phyloP scores from a whole-genome alignment of 176 grass and related monocot species.

The Miscanthus lutarioriparius region DNA sequence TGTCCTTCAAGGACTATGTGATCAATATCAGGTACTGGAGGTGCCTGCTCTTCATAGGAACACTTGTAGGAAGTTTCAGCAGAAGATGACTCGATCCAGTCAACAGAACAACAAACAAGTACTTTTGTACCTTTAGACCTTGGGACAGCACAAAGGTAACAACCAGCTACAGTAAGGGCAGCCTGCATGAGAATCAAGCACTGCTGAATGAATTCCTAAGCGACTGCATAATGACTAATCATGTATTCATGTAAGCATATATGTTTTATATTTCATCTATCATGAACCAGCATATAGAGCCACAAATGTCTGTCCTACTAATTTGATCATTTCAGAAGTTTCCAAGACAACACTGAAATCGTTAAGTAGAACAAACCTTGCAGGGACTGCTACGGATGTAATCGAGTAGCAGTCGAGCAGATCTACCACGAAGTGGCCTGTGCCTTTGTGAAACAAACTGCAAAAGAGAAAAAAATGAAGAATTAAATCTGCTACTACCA shows the following conservation, averaged over 20 bases:
- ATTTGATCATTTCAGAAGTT: slow-evolving; percentile 16
- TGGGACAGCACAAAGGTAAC: slow-evolving; percentile 75
- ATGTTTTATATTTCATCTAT: slow-evolving; percentile 7
- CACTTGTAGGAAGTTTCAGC: slow-evolving; percentile 49
- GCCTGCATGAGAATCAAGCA: slow-evolving; percentile 56
- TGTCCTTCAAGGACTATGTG: slow-evolving; percentile 53
- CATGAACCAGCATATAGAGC: slow-evolving; percentile 5
- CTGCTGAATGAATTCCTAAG: slow-evolving; percentile 16
- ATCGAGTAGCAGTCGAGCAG: slow-evolving; percentile 60
- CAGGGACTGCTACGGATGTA: slow-evolving; percentile 76
- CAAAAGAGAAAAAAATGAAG: not conserved
- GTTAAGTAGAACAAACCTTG: slow-evolving; percentile 62
- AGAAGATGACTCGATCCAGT: slow-evolving; percentile 51
- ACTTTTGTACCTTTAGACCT: slow-evolving; percentile 89
- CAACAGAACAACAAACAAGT: slow-evolving; percentile 70
- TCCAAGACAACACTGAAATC: slow-evolving; percentile 17
- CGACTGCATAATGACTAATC: not conserved
- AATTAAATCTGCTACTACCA: not conserved
- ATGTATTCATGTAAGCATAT: slow-evolving; percentile 24
- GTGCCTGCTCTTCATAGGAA: slow-evolving; percentile 52
- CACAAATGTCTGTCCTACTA: not conserved
- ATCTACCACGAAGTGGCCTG: slow-evolving; percentile 75
- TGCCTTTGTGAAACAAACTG: slow-evolving; percentile 95
- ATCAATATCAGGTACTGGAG: slow-evolving; percentile 49
- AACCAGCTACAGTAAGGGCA: slow-evolving; percentile 81